A percentile compares a stretch with the other conserved stretches of the same genome.
phyloP scores from a whole-genome alignment of 148 eudicot species.

The Silene latifolia region DNA sequence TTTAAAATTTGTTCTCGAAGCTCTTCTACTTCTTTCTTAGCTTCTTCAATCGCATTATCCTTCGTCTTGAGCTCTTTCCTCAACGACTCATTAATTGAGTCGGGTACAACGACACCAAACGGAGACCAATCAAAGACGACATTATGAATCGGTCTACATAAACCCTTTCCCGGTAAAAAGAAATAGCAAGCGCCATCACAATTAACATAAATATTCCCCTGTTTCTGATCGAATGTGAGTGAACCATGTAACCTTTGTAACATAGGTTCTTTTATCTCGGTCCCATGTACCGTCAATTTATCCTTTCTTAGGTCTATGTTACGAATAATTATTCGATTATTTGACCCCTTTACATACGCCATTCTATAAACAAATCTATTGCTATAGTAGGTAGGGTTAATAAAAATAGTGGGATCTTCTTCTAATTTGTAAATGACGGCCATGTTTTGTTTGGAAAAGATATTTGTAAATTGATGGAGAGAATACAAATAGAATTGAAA shows the following conservation, averaged over 20 bases:
- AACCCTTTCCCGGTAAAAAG: constrained; percentile 15
- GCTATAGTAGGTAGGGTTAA: constrained; percentile 23
- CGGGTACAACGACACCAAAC: constrained; percentile 21
- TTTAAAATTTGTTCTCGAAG: too few species aligned
- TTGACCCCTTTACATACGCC: constrained; percentile 4
- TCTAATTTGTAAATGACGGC: constrained; percentile 26
- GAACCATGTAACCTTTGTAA: constrained; percentile 26
- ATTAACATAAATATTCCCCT: constrained; percentile 26
- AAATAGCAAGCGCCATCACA: constrained; percentile 32
- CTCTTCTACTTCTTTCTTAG: too few species aligned
- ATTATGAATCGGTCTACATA: constrained; percentile 25
- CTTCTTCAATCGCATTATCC: not conserved
- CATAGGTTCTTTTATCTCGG: constrained; percentile 21
- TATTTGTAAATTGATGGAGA: too few species aligned
- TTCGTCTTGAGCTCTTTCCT: constrained; percentile 15
- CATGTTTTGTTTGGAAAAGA: constrained; percentile 8
- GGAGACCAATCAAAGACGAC: constrained; percentile 32
- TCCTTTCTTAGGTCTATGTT: constrained; percentile 31
- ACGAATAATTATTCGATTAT: constrained; percentile 13
- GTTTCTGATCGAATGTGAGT: constrained; percentile 22
- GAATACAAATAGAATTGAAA: not conserved
- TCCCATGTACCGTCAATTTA: constrained; percentile 20
- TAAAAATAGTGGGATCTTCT: constrained; percentile 23
- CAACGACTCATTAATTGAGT: constrained; percentile 16
- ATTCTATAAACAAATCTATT: constrained; percentile 24